Evolutionary conservation across 768 basidiomycete genomes (phyloP).

Genomic region (Guyanaporus albipodus): DNA sequence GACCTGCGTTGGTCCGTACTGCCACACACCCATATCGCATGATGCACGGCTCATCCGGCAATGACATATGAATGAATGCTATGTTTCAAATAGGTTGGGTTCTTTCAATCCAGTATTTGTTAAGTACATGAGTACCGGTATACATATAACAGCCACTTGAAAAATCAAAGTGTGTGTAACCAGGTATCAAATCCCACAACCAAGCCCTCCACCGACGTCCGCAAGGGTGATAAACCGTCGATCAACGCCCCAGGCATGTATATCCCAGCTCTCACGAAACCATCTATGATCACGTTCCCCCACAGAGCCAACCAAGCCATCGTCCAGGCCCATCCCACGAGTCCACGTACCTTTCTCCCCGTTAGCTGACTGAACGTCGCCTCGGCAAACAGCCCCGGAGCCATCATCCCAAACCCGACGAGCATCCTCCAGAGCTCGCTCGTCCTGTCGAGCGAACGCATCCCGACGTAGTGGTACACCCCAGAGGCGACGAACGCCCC

Average conservation of each 20-base stretch:
- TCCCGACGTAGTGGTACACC: background rate
- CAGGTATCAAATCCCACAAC: background rate
- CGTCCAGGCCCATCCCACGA: background rate
- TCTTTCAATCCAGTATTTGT: no score
- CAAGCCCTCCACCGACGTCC: background rate
- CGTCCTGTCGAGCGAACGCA: background rate
- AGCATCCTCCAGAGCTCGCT: background rate
- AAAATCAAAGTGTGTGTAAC: no score
- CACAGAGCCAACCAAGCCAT: background rate
- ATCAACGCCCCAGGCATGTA: background rate
- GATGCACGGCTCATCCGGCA: no score
- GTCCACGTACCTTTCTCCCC: background rate
- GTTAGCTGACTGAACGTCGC: background rate
- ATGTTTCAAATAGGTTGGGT: no score
- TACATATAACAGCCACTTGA: no score
- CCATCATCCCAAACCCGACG: slow-evolving; percentile 2
- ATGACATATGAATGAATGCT: no score
- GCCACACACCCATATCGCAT: no score
- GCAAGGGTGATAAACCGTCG: background rate
- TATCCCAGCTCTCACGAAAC: background rate
- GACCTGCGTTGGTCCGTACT: no score
- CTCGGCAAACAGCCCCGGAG: background rate
- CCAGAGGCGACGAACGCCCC: background rate
- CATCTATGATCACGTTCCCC: background rate
- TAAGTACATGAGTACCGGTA: no score